Percentiles rank a stretch among this genome's conserved stretches.
phyloP scores from a whole-genome alignment of 805 yeast genomes.

The Naumovozyma dairenensis region DNA sequence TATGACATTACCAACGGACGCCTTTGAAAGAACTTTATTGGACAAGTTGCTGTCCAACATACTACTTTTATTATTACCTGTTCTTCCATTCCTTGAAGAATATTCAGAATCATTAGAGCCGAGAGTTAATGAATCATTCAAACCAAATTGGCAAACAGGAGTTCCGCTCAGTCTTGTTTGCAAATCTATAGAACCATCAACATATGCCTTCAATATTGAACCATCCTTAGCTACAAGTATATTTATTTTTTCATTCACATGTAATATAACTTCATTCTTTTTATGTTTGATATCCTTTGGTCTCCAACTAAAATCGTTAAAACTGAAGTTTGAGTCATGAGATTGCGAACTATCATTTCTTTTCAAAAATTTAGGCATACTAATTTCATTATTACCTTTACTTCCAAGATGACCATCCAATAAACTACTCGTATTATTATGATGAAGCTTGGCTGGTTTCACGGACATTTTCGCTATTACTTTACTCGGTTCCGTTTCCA shows the following conservation, averaged over 20 bases:
- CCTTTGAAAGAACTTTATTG: slow-evolving; percentile 27
- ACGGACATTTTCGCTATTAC: slow-evolving; percentile 18
- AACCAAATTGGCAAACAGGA: slow-evolving; percentile 76
- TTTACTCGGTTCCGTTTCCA: slow-evolving; percentile 20
- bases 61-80: slow-evolving; percentile 15
- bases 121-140: slow-evolving; percentile 43
- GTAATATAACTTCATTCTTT: slow-evolving; percentile 68
- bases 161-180: slow-evolving; percentile 67
- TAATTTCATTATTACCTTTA: slow-evolving; percentile 1
- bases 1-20: slow-evolving; percentile 41
- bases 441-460: slow-evolving; percentile 14
- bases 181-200: slow-evolving; percentile 66
- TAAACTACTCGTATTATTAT: too few species aligned
- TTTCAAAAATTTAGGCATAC: slow-evolving; percentile 15
- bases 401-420: slow-evolving; percentile 4
- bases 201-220: slow-evolving; percentile 54
- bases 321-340: slow-evolving; percentile 12
- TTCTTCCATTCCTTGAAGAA: slow-evolving; percentile 13
- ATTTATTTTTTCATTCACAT: slow-evolving; percentile 66
- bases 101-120: slow-evolving; percentile 5
- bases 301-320: slow-evolving; percentile 56
- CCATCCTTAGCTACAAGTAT: slow-evolving; percentile 60
- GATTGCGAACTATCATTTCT: slow-evolving; percentile 10
- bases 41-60: too few species aligned
- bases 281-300: slow-evolving; percentile 49